Evolutionary conservation across 2,329 filamentous ascomycete genomes (phyloP).

Genomic region (Acrocalymma vagum): DNA sequence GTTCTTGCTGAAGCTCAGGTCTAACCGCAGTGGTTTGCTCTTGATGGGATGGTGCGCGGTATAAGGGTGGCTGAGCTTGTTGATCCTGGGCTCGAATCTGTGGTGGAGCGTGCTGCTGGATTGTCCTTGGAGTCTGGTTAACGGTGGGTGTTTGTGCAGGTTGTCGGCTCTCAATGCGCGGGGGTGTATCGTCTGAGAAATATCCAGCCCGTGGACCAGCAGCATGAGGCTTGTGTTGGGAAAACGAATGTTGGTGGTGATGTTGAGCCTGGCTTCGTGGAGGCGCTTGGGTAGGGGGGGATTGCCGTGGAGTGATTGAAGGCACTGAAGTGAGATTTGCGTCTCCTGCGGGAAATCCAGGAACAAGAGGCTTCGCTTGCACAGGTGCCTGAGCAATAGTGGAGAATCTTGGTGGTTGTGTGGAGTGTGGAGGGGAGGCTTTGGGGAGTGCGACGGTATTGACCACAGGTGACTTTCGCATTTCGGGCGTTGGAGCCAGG

Average conservation of each 20-base stretch:
- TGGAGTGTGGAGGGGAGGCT: conserved; percentile 45
- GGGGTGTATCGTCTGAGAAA: conserved; percentile 43
- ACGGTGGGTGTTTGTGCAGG: conserved; percentile 34
- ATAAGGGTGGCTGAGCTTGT: conserved; percentile 32
- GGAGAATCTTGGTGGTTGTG: conserved; percentile 35
- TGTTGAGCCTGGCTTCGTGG: conserved; percentile 35
- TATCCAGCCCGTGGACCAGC: conserved; percentile 43
- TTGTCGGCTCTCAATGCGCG: conserved; percentile 38
- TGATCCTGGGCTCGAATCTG: conserved; percentile 38
- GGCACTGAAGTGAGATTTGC: conserved; percentile 35
- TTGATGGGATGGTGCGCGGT: conserved; percentile 32
- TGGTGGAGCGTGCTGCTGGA: conserved; percentile 37
- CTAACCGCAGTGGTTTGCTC: conserved; percentile 35
- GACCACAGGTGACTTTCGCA: conserved; percentile 45
- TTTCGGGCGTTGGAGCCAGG: conserved; percentile 56
- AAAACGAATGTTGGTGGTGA: conserved; percentile 33
- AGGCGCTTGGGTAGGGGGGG: conserved; percentile 34
- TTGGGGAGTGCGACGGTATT: conserved; percentile 41
- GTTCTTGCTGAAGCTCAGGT: conserved; percentile 39
- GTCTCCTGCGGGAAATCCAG: conserved; percentile 34
- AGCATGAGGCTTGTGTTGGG: conserved; percentile 38
- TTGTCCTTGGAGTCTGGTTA: conserved; percentile 27
- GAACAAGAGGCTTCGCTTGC: conserved; percentile 34
- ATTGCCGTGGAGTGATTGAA: conserved; percentile 38
- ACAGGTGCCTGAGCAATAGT: conserved; percentile 43